Percentiles rank a stretch among this genome's conserved stretches.
Conservation (phyloP, 768 basidiomycete species). For the Suillus discolor region DNA sequence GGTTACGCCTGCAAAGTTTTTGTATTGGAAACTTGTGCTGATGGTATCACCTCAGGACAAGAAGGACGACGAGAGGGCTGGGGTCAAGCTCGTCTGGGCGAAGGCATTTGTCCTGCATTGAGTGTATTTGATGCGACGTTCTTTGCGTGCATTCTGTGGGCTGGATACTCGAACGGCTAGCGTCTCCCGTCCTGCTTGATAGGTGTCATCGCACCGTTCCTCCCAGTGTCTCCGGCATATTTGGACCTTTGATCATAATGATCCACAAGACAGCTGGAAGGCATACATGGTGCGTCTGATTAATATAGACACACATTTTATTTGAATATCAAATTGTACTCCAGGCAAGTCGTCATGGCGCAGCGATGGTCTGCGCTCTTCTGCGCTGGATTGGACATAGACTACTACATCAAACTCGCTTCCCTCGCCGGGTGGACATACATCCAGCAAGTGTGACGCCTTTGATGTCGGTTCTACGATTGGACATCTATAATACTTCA, state of each 20-base stretch:
- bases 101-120: neutral
- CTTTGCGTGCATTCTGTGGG: neutral
- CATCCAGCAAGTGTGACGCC: neutral
- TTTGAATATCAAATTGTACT: neutral
- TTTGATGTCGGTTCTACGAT: neutral
- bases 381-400: neutral
- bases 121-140: neutral
- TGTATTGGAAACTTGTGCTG: neutral
- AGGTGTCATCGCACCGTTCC: neutral
- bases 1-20: neutral
- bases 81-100: neutral
- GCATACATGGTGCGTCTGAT: neutral
- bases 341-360: neutral
- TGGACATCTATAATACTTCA: neutral
- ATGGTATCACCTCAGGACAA: neutral
- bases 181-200: neutral
- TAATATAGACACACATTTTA: neutral
- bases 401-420: neutral
- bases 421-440: neutral
- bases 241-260: neutral
- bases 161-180: neutral
- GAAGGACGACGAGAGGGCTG: neutral
- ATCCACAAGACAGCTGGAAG: neutral
- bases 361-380: neutral
- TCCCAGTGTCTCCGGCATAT: neutral